Percentiles rank a stretch among this genome's conserved stretches.
Conservation (phyloP, 2,329 filamentous ascomycete genomes). For the Botrytis paeoniae region DNA sequence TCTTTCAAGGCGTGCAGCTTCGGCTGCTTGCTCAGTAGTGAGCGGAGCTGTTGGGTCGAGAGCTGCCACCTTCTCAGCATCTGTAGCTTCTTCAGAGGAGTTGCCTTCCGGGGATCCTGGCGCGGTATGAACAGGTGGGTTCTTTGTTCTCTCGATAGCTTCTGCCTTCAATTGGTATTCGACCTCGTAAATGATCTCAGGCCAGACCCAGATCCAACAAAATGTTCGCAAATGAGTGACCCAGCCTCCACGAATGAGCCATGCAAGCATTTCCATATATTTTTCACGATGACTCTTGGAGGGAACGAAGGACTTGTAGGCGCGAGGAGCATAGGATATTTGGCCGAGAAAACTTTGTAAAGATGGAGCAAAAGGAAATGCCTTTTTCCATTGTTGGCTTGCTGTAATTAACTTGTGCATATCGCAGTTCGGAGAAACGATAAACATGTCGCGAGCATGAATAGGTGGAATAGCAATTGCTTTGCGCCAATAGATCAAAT, state of each 20-base stretch:
- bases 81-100: slow-evolving; percentile 19
- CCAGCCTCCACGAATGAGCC: slow-evolving; percentile 90
- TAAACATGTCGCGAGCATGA: slow-evolving; percentile 84
- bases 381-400: slow-evolving; percentile 66
- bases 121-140: slow-evolving; percentile 28
- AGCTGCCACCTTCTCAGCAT: slow-evolving; percentile 16
- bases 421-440: slow-evolving; percentile 87
- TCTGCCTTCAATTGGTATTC: slow-evolving; percentile 68
- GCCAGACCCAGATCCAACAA: slow-evolving; percentile 80
- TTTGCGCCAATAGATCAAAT: slow-evolving; percentile 94
- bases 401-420: slow-evolving; percentile 67
- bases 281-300: slow-evolving; percentile 81
- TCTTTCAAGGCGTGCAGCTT: slow-evolving; percentile 59
- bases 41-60: slow-evolving; percentile 38
- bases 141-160: slow-evolving; percentile 36
- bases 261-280: slow-evolving; percentile 89
- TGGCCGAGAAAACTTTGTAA: slow-evolving; percentile 84
- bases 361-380: slow-evolving; percentile 79
- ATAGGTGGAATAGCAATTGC: slow-evolving; percentile 89
- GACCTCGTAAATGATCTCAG: slow-evolving; percentile 79
- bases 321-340: slow-evolving; percentile 74
- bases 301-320: slow-evolving; percentile 80
- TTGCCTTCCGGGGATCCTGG: slow-evolving; percentile 19
- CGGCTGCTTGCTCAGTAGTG: slow-evolving; percentile 55
- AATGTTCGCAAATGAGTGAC: slow-evolving; percentile 91